Base-by-base conservation (phyloP, 495 filamentous ascomycete species). In the Collariella sp. region DNA sequence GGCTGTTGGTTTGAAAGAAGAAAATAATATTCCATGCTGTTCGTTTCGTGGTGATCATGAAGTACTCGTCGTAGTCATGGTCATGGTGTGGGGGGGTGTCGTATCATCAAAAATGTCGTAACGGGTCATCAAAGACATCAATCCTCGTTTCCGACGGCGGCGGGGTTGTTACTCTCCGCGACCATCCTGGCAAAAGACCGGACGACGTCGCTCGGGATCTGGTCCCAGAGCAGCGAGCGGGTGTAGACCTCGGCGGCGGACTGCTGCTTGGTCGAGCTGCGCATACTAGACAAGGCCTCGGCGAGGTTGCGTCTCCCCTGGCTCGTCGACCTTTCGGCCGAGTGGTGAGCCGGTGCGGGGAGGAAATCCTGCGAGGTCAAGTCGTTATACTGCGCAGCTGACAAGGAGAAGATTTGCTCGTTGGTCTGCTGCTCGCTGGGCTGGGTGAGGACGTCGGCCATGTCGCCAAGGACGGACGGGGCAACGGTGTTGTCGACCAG, bases 161-260 rank as follows among this genome's bases (percentile, higher is more conserved):
- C 64, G 38, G 65, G 52, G 49, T 41, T 66, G 66, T 68, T 74
- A 68, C 67, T 72, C 58, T 85, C 77, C 68, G 80, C 79, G 55
- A 93, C 88, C 82, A 95, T 88, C 64, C 87, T 84, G 61, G 85
- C 86, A 73, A 97, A 98, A 70, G 91, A 87, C 54, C 83, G 82
- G 47, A 98, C 91, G 42, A 96, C 88, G 63, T 98, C 89, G 57
- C 82, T 75, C 42, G 94, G 89, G 56, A 98, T 87, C 65, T 86
- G 84, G 62, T 96, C 90, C 90, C 90, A 96, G 61, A 98, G 84
- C 54, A 98, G 78, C 46, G 88, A 93, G 26, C 91, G 78, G 24
- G 89, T 93, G 72, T 97, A 96, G 39, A 96, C 88, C 62, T 95
- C 89, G 26, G 87, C 85, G 34, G 81, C 88, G 50, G 54, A 50